These are phyloP conservation scores for Pilasporangium apinafurcum DNA, from an alignment of 352 stramenopile species.

Conservation along the genomic window DNA sequence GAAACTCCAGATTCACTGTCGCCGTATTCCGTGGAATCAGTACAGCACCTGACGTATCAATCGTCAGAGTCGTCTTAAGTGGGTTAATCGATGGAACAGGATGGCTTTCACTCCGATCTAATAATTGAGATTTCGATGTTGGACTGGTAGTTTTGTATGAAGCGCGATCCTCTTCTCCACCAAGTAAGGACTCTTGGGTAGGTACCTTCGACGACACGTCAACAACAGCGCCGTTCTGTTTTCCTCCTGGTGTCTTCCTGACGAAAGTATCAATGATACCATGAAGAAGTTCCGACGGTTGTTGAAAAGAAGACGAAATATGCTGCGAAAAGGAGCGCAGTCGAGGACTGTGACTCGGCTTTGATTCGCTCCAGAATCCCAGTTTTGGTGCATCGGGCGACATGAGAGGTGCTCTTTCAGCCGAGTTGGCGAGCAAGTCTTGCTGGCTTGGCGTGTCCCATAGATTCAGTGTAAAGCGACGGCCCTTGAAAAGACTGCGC, in stretches of 20 bases:
- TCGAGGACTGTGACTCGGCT: constrained; percentile 45
- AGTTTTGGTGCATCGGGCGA: constrained; percentile 59
- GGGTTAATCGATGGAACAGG: constrained; percentile 12
- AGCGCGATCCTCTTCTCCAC: constrained; percentile 7
- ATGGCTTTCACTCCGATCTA: constrained; percentile 34
- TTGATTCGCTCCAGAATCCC: constrained; percentile 80
- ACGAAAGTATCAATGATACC: constrained; percentile 68
- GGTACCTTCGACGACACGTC: constrained; percentile 4
- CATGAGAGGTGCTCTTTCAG: constrained; percentile 31
- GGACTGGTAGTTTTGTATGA: not conserved
- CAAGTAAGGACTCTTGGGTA: constrained; percentile 27
- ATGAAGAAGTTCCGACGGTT: constrained; percentile 58
- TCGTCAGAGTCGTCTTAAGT: constrained; percentile 29
- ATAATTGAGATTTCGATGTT: constrained; percentile 1
- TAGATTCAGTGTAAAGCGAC: constrained; percentile 55
- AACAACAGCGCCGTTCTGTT: constrained; percentile 1
- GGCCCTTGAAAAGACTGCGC: constrained; percentile 45
- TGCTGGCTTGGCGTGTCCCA: constrained; percentile 48
- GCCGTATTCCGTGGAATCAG: not conserved
- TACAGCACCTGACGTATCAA: constrained; percentile 28
- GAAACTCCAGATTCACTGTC: not conserved
- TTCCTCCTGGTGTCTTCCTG: constrained; percentile 42
- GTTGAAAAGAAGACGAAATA: constrained; percentile 56
- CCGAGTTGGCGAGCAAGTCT: constrained; percentile 17
- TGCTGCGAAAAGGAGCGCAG: constrained; percentile 72